Evolutionary conservation across 352 stramenopile species (phyloP).

Genomic region (Aphanomyces invadans): DNA sequence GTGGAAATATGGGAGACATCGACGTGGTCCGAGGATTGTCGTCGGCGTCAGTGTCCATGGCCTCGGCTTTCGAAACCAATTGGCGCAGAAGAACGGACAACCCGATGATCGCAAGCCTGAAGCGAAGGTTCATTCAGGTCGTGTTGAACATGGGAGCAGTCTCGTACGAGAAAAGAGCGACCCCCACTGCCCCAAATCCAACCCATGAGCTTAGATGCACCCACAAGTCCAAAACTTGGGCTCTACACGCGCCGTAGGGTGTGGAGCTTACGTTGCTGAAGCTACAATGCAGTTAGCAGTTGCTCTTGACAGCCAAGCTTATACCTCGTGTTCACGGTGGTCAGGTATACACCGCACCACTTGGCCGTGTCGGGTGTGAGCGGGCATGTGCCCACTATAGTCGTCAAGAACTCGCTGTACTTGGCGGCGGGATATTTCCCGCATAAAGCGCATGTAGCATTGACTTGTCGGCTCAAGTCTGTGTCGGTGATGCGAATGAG

Average conservation of each 20-base stretch:
- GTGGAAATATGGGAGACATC: background rate
- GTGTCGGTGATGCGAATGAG: constrained; percentile 6
- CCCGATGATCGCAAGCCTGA: background rate
- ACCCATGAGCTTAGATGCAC: background rate
- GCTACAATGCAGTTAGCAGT: background rate
- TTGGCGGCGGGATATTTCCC: background rate
- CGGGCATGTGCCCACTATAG: background rate
- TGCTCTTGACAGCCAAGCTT: no score
- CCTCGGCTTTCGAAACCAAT: background rate
- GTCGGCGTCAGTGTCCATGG: background rate
- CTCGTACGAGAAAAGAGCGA: background rate
- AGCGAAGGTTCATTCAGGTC: background rate
- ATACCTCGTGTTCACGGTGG: no score
- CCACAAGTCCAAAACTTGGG: background rate
- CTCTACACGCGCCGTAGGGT: background rate
- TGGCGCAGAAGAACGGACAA: background rate
- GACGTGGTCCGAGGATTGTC: background rate
- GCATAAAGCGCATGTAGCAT: constrained; percentile 18
- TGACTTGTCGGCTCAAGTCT: background rate
- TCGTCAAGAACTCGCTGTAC: constrained; percentile 20
- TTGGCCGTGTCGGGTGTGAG: background rate
- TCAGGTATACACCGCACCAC: constrained; percentile 7
- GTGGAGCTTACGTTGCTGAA: background rate
- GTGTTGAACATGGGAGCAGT: no score
- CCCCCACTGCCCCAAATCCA: background rate